Evolutionary conservation across 768 basidiomycete genomes (phyloP).

Genomic region (Tricholoma sp.): DNA sequence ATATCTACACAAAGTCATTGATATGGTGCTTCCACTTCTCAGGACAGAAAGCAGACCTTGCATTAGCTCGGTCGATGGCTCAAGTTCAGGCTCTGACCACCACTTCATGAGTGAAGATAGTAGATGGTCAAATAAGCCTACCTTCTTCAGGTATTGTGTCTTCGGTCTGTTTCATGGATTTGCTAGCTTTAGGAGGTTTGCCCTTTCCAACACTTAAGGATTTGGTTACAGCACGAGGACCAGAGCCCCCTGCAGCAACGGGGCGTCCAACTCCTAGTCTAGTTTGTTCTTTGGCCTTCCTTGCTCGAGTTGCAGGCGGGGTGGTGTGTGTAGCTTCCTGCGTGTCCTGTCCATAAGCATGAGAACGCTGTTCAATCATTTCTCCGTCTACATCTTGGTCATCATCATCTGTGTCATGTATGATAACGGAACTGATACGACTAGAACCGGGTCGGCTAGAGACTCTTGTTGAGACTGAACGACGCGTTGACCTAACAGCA

Average conservation of each 20-base stretch:
- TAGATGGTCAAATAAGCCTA: constrained; percentile 16
- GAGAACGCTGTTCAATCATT: constrained; percentile 14
- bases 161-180: constrained; percentile 44
- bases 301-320: constrained; percentile 36
- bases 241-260: constrained; percentile 56
- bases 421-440: constrained; percentile 40
- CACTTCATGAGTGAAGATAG: neutral
- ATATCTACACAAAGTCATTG: neutral
- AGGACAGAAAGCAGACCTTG: neutral
- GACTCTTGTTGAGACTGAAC: constrained; percentile 29
- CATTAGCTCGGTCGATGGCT: neutral
- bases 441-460: constrained; percentile 35
- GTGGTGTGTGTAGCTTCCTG: constrained; percentile 23
- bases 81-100: constrained; percentile 15
- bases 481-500: constrained; percentile 21
- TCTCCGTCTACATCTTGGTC: constrained; percentile 19
- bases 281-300: constrained; percentile 72
- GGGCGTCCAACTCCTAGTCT: constrained; percentile 72
- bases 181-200: constrained; percentile 48
- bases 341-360: constrained; percentile 11
- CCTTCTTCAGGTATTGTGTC: constrained; percentile 57
- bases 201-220: constrained; percentile 45
- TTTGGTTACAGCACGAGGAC: constrained; percentile 62
- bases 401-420: constrained; percentile 48
- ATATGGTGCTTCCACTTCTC: neutral